Conservation (phyloP, 257 asterid genomes). For the Oldenlandia corymbosa region DNA sequence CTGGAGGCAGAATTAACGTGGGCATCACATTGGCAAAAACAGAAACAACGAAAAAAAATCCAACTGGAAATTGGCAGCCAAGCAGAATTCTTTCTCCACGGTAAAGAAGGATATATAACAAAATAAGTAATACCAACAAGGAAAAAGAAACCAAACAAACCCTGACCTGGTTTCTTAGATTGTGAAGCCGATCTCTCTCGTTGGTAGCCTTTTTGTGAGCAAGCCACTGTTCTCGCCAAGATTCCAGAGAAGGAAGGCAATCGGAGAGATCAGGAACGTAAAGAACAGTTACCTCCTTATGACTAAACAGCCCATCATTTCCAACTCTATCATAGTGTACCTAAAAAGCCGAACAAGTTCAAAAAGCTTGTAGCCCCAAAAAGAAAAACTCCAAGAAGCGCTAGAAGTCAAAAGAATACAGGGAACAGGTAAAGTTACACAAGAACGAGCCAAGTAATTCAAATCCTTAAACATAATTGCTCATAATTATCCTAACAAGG, state of each 20-base stretch:
- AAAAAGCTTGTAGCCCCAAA: too few species aligned
- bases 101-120: too few species aligned
- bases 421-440: background rate
- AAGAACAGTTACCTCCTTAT: constrained; percentile 81
- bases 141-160: background rate
- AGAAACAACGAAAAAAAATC: too few species aligned
- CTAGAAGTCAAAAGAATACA: constrained; percentile 8
- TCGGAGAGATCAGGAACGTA: constrained; percentile 84
- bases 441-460: background rate
- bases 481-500: too few species aligned
- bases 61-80: too few species aligned
- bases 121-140: too few species aligned
- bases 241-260: constrained; percentile 80
- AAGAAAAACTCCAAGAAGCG: too few species aligned
- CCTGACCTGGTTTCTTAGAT: constrained; percentile 57
- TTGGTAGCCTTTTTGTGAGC: constrained; percentile 56
- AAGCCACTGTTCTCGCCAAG: constrained; percentile 84
- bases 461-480: background rate
- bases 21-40: too few species aligned
- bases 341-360: constrained; percentile 35
- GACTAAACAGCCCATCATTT: constrained; percentile 81
- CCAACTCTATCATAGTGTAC: constrained; percentile 89
- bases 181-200: constrained; percentile 55
- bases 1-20: too few species aligned
- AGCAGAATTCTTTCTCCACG: background rate